Evolutionary conservation across 2,329 filamentous ascomycete species (phyloP).

Genomic region (Pseudofabraea citricarpa): DNA sequence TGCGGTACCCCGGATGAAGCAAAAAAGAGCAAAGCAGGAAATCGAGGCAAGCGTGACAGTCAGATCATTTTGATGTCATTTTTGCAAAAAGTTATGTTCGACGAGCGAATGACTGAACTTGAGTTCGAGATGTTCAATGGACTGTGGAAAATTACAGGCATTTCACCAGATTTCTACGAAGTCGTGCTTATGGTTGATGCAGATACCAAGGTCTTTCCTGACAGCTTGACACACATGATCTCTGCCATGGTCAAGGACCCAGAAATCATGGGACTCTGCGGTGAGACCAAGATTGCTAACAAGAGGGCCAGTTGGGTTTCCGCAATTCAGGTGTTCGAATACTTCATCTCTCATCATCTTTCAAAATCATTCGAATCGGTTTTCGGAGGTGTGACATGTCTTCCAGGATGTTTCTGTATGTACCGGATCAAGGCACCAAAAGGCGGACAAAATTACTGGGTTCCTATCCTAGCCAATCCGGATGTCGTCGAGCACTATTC

Average conservation of each 20-base stretch:
- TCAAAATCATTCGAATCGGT: conserved; percentile 97
- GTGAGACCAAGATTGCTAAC: conserved; percentile 99
- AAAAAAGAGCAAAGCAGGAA: conserved; percentile 80
- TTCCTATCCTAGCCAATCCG: conserved; percentile 95
- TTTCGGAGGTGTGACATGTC: conserved; percentile 97
- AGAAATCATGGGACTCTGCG: conserved; percentile 97
- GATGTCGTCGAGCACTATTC: conserved; percentile 99
- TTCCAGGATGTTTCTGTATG: conserved; percentile 99
- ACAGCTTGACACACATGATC: conserved; percentile 97
- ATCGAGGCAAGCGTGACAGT: conserved; percentile 97
- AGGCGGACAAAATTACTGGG: conserved; percentile 98
- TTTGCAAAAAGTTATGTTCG: conserved; percentile 99
- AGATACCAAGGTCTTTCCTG: conserved; percentile 98
- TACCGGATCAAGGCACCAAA: conserved; percentile 99
- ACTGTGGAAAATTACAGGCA: conserved; percentile 96
- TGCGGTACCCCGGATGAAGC: conserved; percentile 89
- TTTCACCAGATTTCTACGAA: conserved; percentile 97
- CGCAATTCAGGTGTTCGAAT: conserved; percentile 98
- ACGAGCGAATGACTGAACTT: conserved; percentile 98
- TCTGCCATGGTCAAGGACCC: conserved; percentile 99
- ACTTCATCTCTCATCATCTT: conserved; percentile 97
- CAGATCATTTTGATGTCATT: conserved; percentile 99
- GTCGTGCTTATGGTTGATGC: conserved; percentile 98
- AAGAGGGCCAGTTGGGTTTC: conserved; percentile 93
- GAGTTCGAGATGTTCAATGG: conserved; percentile 99